Percentiles rank a stretch among this genome's conserved stretches.
Evolutionary conservation across 495 filamentous ascomycete genomes (phyloP).

Genomic region (Cenococcum geophilum): DNA sequence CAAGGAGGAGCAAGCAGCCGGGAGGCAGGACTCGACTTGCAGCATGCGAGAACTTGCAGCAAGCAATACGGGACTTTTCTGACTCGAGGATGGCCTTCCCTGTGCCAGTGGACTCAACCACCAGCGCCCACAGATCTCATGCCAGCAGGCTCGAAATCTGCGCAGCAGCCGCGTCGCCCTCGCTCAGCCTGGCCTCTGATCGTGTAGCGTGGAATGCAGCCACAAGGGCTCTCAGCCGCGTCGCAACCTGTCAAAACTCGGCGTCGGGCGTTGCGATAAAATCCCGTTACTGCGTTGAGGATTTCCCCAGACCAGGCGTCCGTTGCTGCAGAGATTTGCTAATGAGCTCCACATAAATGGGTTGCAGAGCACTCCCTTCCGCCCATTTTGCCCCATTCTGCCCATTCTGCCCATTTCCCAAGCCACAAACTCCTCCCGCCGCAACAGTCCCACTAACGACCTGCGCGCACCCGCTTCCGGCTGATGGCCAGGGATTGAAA

Average conservation of each 20-base stretch:
- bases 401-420: neutral
- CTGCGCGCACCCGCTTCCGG: neutral
- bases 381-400: neutral
- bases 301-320: constrained; percentile 22
- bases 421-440: neutral
- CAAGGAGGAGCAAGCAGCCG: neutral
- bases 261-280: constrained; percentile 10
- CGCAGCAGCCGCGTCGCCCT: neutral
- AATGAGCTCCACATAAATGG: constrained; percentile 29
- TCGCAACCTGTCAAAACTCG: neutral
- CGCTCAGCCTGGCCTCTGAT: neutral
- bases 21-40: too few relatives aligned
- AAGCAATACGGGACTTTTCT: neutral
- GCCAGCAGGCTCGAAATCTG: neutral
- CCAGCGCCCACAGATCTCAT: neutral
- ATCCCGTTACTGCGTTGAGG: constrained; percentile 23
- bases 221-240: constrained; percentile 8
- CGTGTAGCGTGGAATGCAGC: constrained; percentile 12
- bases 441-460: neutral
- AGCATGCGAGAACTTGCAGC: too few relatives aligned
- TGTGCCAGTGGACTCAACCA: too few relatives aligned
- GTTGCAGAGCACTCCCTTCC: constrained; percentile 20
- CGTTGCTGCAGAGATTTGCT: constrained; percentile 15
- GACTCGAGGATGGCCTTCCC: neutral
- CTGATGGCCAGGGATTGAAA: neutral